phyloP scores from a whole-genome alignment of 495 filamentous ascomycete genomes.

The Podospora pseudoanserina region DNA sequence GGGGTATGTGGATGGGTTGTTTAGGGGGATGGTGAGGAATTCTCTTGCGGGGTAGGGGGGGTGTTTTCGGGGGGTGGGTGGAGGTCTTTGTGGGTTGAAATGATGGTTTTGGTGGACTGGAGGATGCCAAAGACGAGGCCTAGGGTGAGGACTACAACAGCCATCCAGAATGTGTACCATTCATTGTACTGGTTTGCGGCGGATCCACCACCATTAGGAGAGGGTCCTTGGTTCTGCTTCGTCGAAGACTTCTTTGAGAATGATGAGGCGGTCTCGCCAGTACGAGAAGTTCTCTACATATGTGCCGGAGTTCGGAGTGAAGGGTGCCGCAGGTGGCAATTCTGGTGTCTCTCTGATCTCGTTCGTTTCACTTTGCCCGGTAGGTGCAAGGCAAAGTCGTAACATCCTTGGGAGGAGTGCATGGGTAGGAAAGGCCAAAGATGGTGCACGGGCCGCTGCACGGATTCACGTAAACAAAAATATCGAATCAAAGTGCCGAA shows the following conservation, averaged over 20 bases:
- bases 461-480: no score
- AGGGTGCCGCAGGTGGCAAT: not conserved
- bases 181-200: constrained; percentile 50
- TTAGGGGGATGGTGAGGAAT: constrained; percentile 43
- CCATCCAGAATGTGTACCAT: constrained; percentile 56
- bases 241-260: constrained; percentile 53
- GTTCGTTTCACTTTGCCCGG: no score
- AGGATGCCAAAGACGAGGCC: constrained; percentile 52
- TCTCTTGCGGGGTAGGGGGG: constrained; percentile 22
- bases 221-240: constrained; percentile 44
- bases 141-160: constrained; percentile 35
- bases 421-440: not conserved
- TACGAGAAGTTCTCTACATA: constrained; percentile 42
- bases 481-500: no score
- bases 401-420: not conserved
- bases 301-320: not conserved
- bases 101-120: constrained; percentile 24
- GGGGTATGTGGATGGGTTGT: constrained; percentile 40
- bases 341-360: not conserved
- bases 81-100: not conserved
- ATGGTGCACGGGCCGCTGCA: no score
- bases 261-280: constrained; percentile 50
- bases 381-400: not conserved
- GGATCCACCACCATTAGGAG: constrained; percentile 50
- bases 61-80: not conserved